A percentile compares a stretch with the other conserved stretches of the same genome.
phyloP scores from a whole-genome alignment of 2,329 filamentous ascomycete genomes.

The Arthrobotrys sinensis region DNA sequence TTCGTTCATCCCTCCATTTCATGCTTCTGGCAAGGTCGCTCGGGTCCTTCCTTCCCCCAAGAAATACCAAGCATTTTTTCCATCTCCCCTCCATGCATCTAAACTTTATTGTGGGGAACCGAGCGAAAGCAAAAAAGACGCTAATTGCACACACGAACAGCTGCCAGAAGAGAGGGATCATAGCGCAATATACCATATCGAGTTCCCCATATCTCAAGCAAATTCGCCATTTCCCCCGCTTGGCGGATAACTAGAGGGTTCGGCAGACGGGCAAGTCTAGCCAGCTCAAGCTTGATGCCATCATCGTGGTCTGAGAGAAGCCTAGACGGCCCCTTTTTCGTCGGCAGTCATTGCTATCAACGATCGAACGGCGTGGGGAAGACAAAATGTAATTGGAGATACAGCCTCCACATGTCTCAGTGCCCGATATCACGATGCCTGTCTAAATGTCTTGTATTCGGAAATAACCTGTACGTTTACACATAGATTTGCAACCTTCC shows the following conservation, averaged over 20 bases:
- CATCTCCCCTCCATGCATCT: conserved; percentile 16
- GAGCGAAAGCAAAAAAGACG: conserved; percentile 33
- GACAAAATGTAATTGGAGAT: conserved; percentile 4
- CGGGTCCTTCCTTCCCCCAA: conserved; percentile 5
- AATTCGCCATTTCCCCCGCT: conserved; percentile 21
- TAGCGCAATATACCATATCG: conserved; percentile 21
- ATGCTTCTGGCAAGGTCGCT: neutral
- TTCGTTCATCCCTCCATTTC: neutral
- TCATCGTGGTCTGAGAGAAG: conserved; percentile 26
- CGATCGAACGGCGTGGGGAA: conserved; percentile 9
- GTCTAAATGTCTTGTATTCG: neutral
- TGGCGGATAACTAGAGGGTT: conserved; percentile 11
- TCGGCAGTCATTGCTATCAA: conserved; percentile 24
- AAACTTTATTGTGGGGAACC: conserved; percentile 47
- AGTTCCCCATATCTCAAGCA: neutral
- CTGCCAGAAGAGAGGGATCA: conserved; percentile 20
- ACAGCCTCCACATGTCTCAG: conserved; percentile 32
- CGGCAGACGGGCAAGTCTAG: conserved; percentile 15
- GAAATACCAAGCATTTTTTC: conserved; percentile 40
- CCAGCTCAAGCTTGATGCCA: conserved; percentile 16
- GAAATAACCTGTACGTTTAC: conserved; percentile 5
- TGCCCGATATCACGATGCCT: neutral
- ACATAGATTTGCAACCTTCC: conserved; percentile 3
- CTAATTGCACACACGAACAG: neutral
- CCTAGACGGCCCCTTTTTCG: conserved; percentile 23